Evolutionary conservation across 176 grass and related monocot species (phyloP).

Genomic region (Zoysia pacifica): DNA sequence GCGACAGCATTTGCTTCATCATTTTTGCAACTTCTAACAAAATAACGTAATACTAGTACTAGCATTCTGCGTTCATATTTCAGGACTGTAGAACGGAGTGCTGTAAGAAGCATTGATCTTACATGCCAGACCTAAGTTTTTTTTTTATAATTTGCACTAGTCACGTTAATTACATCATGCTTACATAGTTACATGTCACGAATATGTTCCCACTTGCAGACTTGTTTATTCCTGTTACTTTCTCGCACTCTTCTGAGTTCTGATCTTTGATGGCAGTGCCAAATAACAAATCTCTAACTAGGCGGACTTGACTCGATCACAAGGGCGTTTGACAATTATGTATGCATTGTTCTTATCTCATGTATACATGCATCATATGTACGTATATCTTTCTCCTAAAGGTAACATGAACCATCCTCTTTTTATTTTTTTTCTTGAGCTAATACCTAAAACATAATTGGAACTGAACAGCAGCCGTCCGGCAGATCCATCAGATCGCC

Average conservation of each 20-base stretch:
- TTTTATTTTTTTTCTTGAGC: not conserved
- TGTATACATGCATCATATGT: not conserved
- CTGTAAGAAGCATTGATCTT: not conserved
- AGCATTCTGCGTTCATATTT: not conserved
- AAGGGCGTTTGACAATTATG: not conserved
- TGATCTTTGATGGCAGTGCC: conserved; percentile 22
- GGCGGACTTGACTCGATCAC: not conserved
- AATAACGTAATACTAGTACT: not conserved
- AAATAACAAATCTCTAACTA: not conserved
- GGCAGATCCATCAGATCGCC: conserved; percentile 60
- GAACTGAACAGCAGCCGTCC: conserved; percentile 49
- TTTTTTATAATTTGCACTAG: not conserved
- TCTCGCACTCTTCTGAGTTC: conserved; percentile 22
- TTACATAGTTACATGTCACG: conserved; percentile 10
- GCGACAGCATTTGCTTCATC: conserved; percentile 1
- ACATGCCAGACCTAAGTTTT: not conserved
- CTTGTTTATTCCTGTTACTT: conserved; percentile 33
- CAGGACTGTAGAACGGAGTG: not conserved
- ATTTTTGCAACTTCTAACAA: not conserved
- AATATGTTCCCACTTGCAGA: not conserved
- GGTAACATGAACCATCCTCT: not conserved
- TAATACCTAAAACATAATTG: conserved; percentile 47
- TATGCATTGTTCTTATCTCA: not conserved
- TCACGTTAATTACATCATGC: conserved; percentile 28
- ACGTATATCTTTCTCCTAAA: conserved; percentile 1